Conservation (phyloP, 495 filamentous ascomycete species). For the Cercophora newfieldiana region DNA sequence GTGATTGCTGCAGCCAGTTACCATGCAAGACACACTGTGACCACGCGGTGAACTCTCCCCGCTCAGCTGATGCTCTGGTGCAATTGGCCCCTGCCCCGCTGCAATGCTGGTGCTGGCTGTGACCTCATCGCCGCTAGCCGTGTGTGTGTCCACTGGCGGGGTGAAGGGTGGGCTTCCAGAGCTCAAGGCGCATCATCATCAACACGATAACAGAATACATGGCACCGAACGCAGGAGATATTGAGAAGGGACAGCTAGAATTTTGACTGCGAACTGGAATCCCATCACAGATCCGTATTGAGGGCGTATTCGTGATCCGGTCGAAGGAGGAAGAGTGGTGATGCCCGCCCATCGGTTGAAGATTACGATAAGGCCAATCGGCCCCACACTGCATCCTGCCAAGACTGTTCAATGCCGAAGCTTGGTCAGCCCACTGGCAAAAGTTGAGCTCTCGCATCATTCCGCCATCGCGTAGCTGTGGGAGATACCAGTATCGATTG, state of each 20-base stretch:
- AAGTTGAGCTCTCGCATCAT: background rate
- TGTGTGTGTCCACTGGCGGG: background rate
- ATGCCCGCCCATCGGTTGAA: background rate
- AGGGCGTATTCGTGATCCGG: too few species aligned
- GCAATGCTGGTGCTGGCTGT: conserved; percentile 2
- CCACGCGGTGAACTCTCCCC: conserved; percentile 3
- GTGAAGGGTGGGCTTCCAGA: background rate
- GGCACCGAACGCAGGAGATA: too few species aligned
- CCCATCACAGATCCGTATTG: background rate
- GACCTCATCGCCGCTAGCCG: conserved; percentile 15
- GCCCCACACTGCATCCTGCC: background rate
- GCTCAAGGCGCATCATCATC: background rate
- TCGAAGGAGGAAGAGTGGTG: too few species aligned
- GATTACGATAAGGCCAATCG: background rate
- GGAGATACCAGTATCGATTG: background rate
- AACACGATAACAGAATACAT: background rate
- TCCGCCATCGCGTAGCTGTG: background rate
- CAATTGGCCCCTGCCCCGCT: background rate
- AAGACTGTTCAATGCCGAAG: background rate
- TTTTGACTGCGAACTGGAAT: too few species aligned
- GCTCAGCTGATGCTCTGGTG: conserved; percentile 9
- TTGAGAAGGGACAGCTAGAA: too few species aligned
- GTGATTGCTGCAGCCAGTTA: conserved; percentile 4
- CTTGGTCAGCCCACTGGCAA: background rate
- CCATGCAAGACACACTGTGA: background rate